Conservation (phyloP, 176 grass and related monocot species). For the Zea mays region DNA sequence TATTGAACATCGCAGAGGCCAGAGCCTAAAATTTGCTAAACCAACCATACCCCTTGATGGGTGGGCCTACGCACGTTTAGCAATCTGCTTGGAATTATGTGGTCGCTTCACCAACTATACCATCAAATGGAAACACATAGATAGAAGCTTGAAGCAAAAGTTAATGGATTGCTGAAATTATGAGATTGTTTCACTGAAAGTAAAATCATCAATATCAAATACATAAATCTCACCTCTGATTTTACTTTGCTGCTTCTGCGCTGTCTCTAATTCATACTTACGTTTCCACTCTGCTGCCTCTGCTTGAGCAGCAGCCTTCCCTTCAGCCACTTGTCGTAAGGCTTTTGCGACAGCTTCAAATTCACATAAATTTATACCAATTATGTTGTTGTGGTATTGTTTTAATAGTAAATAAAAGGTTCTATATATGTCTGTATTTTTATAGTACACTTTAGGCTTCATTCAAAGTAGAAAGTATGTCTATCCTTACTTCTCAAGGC, state of each 20-base stretch:
- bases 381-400: conserved; percentile 6
- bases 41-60: background rate
- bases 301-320: conserved; percentile 86
- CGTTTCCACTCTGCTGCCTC: conserved; percentile 90
- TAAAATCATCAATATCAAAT: conserved; percentile 11
- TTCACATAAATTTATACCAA: conserved; percentile 23
- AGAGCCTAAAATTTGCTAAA: conserved; percentile 9
- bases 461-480: conserved; percentile 3
- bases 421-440: background rate
- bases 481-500: conserved; percentile 86
- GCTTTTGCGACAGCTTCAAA: conserved; percentile 94
- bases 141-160: background rate
- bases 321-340: conserved; percentile 79
- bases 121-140: background rate
- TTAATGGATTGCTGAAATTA: background rate
- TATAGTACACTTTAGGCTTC: conserved; percentile 6
- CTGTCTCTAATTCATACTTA: conserved; percentile 85
- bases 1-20: conserved; percentile 2
- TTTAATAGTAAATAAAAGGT: conserved; percentile 15
- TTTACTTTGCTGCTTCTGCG: conserved; percentile 56
- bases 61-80: background rate
- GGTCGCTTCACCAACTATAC: background rate
- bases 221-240: conserved; percentile 57
- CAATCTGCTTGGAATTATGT: background rate
- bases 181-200: background rate